Base-by-base conservation (phyloP, 176 grass and related monocot genomes). In the Aegilops sharonensis region DNA sequence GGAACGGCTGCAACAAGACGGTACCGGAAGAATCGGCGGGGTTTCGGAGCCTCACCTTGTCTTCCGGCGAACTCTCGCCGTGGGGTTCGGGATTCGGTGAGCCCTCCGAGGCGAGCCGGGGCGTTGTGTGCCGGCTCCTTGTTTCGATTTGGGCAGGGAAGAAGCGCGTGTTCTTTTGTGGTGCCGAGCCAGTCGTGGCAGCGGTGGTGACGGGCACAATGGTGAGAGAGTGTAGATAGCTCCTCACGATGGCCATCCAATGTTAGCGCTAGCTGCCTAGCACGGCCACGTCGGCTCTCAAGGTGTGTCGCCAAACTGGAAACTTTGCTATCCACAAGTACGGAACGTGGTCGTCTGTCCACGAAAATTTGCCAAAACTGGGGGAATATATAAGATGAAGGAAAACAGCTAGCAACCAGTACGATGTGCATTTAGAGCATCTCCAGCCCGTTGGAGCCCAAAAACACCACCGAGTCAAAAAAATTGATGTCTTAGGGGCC, bases 301-400 rank as follows among this genome's bases (percentile, higher is more conserved):
- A 85, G 12, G 14, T 8, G 11, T n/a, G 17, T 11, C 68, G 29
- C 34, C 2, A 24, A 27, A 66, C 3, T 3, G 59, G 68, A 27
- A 89, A 59, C 24, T 72, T 66, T 80, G 43, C 45, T 81, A 75
- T 85, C 77, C 68, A 75, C 69, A 72, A 24, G 69, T 72, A 72
- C 69, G 21, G 69, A 23, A 40, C 5, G 21, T 35, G 30, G 37
- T 72, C 69, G 20, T 9, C 20, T 59, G 56, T 72, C 37, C 11
- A n/a, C 23, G 21, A 3, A 43, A 23, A 13, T 23, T 71, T 23
- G 36, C 4, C 68, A 23, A 72, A 72, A 0, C 7, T 20, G 4
- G 20, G 68, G 4, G 36, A 69, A 69, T 2, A 69, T 1, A 21
- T 2, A 40, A 71, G 36, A 21, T 4, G 31, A 69, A 69, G 32